These are phyloP conservation scores for Vaccinium vitisidaea DNA, from an alignment of 148 eudicot genomes.

Conservation along the genomic window DNA sequence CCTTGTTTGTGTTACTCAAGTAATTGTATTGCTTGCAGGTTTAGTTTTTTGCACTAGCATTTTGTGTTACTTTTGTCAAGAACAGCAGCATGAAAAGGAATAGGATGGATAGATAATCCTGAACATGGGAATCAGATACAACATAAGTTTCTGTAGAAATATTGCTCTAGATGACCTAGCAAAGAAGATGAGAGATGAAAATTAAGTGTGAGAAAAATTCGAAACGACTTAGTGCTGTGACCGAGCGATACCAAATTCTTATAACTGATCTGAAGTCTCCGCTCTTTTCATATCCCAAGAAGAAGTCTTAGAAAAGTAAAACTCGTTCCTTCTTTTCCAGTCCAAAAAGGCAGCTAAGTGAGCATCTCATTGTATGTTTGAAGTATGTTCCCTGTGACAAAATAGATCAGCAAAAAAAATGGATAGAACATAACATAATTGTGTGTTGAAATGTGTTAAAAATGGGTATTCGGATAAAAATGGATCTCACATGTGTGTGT, in stretches of 20 bases:
- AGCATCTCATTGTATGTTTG: not conserved
- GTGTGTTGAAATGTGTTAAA: no score
- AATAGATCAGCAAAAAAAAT: no score
- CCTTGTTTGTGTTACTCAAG: not conserved
- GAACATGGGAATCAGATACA: not conserved
- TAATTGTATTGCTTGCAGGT: not conserved
- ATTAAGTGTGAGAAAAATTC: not conserved
- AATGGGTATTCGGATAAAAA: no score
- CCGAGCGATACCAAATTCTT: not conserved
- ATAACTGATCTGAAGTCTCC: not conserved
- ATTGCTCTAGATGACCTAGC: not conserved
- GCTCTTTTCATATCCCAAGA: not conserved
- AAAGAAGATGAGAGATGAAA: not conserved
- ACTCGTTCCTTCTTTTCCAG: not conserved
- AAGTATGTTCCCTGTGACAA: not conserved
- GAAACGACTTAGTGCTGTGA: not conserved
- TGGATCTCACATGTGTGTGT: no score
- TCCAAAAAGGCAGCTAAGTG: not conserved
- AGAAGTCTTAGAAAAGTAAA: not conserved
- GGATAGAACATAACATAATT: no score
- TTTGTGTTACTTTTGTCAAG: not conserved
- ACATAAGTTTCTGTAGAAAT: not conserved
- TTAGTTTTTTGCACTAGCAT: not conserved
- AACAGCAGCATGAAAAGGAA: not conserved
- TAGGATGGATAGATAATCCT: not conserved